A percentile compares a stretch with the other conserved stretches of the same genome.
Evolutionary conservation across 495 filamentous ascomycete species (phyloP).

Genomic region (Saxophila tyrrhenica): DNA sequence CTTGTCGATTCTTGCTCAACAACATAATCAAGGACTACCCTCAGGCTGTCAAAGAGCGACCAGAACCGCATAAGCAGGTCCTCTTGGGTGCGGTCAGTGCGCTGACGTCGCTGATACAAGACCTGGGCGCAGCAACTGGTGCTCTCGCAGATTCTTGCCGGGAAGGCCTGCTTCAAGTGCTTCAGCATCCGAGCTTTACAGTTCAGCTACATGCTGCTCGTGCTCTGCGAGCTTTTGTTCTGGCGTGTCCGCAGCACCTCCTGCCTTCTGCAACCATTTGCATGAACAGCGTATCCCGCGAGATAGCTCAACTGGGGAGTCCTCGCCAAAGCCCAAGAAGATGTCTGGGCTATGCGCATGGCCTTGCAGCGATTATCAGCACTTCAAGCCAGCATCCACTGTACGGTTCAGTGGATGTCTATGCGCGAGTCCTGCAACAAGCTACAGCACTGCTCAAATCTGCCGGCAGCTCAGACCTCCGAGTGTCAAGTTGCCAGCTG

Average conservation of each 20-base stretch:
- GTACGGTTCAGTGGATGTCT: constrained; percentile 90
- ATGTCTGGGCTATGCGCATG: constrained; percentile 88
- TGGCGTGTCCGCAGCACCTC: constrained; percentile 84
- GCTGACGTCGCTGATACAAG: constrained; percentile 63
- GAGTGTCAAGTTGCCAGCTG: constrained; percentile 85
- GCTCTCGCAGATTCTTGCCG: constrained; percentile 67
- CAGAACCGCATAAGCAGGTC: constrained; percentile 81
- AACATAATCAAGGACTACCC: constrained; percentile 89
- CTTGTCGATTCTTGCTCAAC: constrained; percentile 73
- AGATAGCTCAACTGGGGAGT: constrained; percentile 64
- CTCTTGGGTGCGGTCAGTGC: constrained; percentile 70
- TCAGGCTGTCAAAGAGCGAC: constrained; percentile 78
- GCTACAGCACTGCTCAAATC: constrained; percentile 88
- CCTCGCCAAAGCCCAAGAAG: constrained; percentile 69
- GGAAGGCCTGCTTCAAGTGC: constrained; percentile 78
- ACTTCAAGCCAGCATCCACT: constrained; percentile 78
- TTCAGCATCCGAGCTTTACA: constrained; percentile 91
- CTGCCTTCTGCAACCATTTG: constrained; percentile 86
- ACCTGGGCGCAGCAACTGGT: constrained; percentile 69
- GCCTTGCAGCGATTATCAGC: constrained; percentile 81
- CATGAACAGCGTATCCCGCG: constrained; percentile 87
- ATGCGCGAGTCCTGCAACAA: constrained; percentile 79
- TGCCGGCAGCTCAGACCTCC: constrained; percentile 80
- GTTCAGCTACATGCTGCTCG: constrained; percentile 82
- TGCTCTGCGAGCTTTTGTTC: constrained; percentile 73